Evolutionary conservation across 2,329 filamentous ascomycete species (phyloP), one percentile per base, ranked within the genome.

Genomic region (Fusarium euwallaceae): DNA sequence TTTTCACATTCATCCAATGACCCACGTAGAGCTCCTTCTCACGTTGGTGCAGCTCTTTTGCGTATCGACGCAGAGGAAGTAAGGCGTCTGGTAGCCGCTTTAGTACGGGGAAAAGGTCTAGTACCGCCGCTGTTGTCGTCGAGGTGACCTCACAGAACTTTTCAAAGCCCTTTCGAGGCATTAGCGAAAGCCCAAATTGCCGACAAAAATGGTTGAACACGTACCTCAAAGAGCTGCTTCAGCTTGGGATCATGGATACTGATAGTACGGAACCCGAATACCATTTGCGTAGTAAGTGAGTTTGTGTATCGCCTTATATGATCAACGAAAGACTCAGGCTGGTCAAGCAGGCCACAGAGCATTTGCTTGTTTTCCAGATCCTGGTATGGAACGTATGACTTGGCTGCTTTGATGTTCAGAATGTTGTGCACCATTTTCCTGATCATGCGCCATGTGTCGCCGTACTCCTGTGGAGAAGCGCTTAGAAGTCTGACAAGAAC

Each of bases 351-450:
- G 34, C 51, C 64, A 14, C 51, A 24, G 7, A 66, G 34, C 56
- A 66, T 55, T 11, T 61, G 56, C 16, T 66, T 66, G 17, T 61
- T 61, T 53, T 66, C 64, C 4, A 66, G 41, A 24, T 61, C 64
- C 3, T 66, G 64, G 17, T 61, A 61, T 5, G 64, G 64, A 14
- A 61, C 56, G 24, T 66, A 61, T 5, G 6, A n/a, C 36, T 45
- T 66, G 24, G 62, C 37, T 2, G 37, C n/a, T 20, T 20, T 41
- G 6, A 29, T 22, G 27, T 64, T 43, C 0, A 64, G 20, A 11
- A 64, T 24, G 11, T n/a, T 20, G 22, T 64, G 62, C 27, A 64
- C 62, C 62, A 64, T 43, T 36, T 64, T 64, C 8, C 62, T 37
- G n/a, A 64, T 37, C 55, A 37, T 37, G 8, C 55, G 32, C 55